Conservation (phyloP, 2,329 filamentous ascomycete genomes). For the Aspergillus sp. region DNA sequence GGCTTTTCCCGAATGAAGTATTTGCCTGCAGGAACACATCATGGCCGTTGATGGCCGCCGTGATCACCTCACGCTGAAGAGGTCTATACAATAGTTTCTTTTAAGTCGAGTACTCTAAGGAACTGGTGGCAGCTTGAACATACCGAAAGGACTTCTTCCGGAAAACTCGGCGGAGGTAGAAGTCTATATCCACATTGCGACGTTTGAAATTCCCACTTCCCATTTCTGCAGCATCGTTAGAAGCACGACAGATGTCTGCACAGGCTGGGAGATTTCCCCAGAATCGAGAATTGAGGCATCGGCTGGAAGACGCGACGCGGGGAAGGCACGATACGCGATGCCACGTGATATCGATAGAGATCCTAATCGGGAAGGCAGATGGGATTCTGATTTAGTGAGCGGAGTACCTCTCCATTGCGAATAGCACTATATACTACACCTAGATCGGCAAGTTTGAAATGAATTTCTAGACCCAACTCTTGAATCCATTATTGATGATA, state of each 20-base stretch:
- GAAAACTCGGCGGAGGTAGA: slow-evolving; percentile 73
- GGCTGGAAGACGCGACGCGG: slow-evolving; percentile 12
- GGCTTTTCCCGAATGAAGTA: slow-evolving; percentile 78
- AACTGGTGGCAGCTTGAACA: slow-evolving; percentile 10
- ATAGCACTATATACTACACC: too few relatives aligned
- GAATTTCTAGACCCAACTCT: too few relatives aligned
- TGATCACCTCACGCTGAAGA: slow-evolving; percentile 83
- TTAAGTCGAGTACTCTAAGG: neutral
- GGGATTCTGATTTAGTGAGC: neutral
- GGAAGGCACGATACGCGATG: slow-evolving; percentile 18
- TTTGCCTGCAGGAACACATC: slow-evolving; percentile 91
- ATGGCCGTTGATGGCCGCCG: slow-evolving; percentile 74
- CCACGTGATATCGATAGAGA: slow-evolving; percentile 27
- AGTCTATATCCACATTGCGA: slow-evolving; percentile 63
- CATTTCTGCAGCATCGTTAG: slow-evolving; percentile 34
- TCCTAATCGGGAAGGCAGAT: neutral
- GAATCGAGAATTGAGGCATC: slow-evolving; percentile 3
- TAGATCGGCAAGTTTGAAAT: too few relatives aligned
- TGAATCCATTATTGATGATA: neutral
- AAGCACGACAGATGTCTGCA: neutral
- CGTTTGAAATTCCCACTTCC: slow-evolving; percentile 25
- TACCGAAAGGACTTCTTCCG: slow-evolving; percentile 73
- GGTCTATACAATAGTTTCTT: slow-evolving; percentile 56
- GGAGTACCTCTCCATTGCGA: neutral
- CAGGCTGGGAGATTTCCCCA: neutral